A percentile compares a stretch with the other conserved stretches of the same genome.
These are phyloP conservation scores for Arctium lappa DNA, from an alignment of 129 eudicot species.

Conservation along the genomic window DNA sequence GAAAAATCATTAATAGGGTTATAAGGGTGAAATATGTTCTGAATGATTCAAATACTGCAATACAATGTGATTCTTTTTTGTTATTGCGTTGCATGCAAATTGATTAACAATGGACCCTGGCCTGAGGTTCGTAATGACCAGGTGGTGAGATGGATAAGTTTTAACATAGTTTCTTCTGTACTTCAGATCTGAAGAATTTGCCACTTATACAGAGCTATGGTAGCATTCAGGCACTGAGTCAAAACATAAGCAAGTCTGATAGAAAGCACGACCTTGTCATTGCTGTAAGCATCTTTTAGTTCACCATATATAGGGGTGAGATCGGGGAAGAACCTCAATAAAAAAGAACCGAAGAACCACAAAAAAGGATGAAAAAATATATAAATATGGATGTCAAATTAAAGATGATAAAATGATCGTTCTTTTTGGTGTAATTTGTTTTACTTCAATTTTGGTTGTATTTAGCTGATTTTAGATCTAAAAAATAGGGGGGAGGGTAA, in stretches of 20 bases:
- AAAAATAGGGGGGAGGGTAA: neutral
- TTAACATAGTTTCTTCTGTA: neutral
- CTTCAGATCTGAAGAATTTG: slow-evolving; percentile 65
- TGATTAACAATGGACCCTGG: neutral
- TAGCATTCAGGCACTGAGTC: slow-evolving; percentile 62
- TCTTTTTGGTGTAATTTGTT: neutral
- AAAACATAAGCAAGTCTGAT: slow-evolving; percentile 63
- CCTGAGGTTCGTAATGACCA: neutral
- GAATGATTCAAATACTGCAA: neutral
- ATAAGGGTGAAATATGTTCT: neutral
- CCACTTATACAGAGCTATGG: slow-evolving; percentile 81
- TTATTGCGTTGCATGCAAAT: neutral
- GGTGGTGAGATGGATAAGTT: slow-evolving; percentile 3
- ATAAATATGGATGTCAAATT: neutral
- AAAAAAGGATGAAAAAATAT: neutral
- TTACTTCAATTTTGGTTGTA: neutral
- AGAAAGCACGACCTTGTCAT: slow-evolving; percentile 86
- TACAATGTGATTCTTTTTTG: neutral
- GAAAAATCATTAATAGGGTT: neutral
- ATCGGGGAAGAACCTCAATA: neutral
- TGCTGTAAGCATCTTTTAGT: slow-evolving; percentile 61
- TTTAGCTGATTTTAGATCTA: neutral
- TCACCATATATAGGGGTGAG: neutral
- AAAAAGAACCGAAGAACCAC: neutral
- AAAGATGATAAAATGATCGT: neutral